These are phyloP conservation scores for Singerocomus inundabilis DNA, from an alignment of 1,284 basidiomycete species.

Conservation along the genomic window DNA sequence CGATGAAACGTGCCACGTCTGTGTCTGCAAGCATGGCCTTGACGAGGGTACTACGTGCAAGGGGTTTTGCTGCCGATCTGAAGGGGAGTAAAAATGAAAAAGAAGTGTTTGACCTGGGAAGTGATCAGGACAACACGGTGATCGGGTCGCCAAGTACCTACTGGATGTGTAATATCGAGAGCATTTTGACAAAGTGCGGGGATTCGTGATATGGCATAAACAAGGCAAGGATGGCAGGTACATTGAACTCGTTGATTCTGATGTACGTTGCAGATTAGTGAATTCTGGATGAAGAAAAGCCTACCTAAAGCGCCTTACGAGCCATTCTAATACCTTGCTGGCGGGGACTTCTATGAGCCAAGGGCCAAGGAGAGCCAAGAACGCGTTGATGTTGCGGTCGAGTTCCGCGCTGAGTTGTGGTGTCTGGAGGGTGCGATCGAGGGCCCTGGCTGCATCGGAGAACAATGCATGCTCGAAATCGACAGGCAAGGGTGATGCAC, in stretches of 20 bases:
- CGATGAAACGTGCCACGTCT: slow-evolving; percentile 73
- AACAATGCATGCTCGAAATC: slow-evolving; percentile 80
- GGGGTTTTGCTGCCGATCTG: slow-evolving; percentile 68
- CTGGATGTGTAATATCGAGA: slow-evolving; percentile 82
- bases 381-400: slow-evolving; percentile 58
- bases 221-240: slow-evolving; percentile 73
- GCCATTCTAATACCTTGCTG: slow-evolving; percentile 93
- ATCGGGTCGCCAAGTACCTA: slow-evolving; percentile 34
- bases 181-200: slow-evolving; percentile 91
- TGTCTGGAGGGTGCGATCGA: slow-evolving; percentile 82
- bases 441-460: slow-evolving; percentile 72
- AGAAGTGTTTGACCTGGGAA: slow-evolving; percentile 43
- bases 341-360: slow-evolving; percentile 82
- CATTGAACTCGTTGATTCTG: slow-evolving; percentile 94
- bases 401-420: slow-evolving; percentile 63
- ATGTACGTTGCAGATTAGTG: neutral
- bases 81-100: slow-evolving; percentile 74
- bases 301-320: slow-evolving; percentile 89
- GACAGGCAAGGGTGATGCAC: slow-evolving; percentile 30
- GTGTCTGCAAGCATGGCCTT: slow-evolving; percentile 72
- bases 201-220: slow-evolving; percentile 97
- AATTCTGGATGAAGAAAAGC: slow-evolving; percentile 18
- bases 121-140: slow-evolving; percentile 5
- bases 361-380: slow-evolving; percentile 73
- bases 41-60: slow-evolving; percentile 69